These are phyloP conservation scores for Teratosphaeriaceae sp. DNA, from an alignment of 2,329 filamentous ascomycete species.

Conservation along the genomic window DNA sequence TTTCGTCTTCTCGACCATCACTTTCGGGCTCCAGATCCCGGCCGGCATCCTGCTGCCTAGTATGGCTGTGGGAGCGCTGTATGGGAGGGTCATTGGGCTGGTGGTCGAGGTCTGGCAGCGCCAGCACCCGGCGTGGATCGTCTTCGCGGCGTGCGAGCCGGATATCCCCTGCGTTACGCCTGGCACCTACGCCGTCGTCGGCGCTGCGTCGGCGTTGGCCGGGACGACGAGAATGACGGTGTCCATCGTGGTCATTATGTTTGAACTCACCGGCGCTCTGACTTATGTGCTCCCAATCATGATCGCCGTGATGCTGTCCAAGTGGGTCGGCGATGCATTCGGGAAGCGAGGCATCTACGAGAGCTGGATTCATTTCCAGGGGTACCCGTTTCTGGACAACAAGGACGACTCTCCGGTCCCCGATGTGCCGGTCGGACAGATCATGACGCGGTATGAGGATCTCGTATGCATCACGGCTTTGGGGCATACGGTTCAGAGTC, in stretches of 20 bases:
- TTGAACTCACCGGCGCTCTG: constrained; percentile 91
- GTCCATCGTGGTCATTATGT: constrained; percentile 98
- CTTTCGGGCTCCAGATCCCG: constrained; percentile 89
- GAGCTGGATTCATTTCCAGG: constrained; percentile 93
- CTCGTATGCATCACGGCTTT: constrained; percentile 80
- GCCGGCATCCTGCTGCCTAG: constrained; percentile 94
- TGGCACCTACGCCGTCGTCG: constrained; percentile 93
- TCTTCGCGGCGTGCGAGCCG: constrained; percentile 72
- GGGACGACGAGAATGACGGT: constrained; percentile 96
- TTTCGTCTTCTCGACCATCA: constrained; percentile 77
- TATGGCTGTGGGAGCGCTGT: constrained; percentile 89
- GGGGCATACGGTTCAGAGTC: constrained; percentile 68
- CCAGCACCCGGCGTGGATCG: constrained; percentile 66
- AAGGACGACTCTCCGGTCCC: constrained; percentile 70
- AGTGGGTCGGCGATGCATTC: constrained; percentile 97
- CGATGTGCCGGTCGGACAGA: constrained; percentile 75
- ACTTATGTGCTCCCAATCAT: constrained; percentile 98
- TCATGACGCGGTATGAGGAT: constrained; percentile 92
- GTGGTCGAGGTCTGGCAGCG: constrained; percentile 82
- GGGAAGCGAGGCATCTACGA: constrained; percentile 93
- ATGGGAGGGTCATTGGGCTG: constrained; percentile 82
- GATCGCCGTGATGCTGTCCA: constrained; percentile 96
- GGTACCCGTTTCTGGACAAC: constrained; percentile 92
- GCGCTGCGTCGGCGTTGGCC: constrained; percentile 86
- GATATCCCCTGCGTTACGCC: constrained; percentile 86